phyloP scores from a whole-genome alignment of 805 yeast species.

The Metschnikowia lochheadii region DNA sequence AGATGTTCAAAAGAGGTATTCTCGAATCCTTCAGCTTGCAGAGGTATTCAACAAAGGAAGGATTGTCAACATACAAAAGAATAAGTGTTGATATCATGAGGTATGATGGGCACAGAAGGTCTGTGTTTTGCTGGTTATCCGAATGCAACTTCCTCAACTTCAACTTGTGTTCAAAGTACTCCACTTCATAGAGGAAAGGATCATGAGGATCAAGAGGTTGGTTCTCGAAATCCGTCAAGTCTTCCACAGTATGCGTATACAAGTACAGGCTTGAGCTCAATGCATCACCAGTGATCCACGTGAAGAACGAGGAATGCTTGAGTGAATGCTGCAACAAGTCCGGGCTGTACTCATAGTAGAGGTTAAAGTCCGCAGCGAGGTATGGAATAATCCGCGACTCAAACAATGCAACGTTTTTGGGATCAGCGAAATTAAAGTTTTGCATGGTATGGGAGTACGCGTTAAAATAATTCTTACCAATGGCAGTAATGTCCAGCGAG shows the following conservation, averaged over 20 bases:
- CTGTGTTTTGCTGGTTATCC: not conserved
- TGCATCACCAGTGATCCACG: slow-evolving; percentile 17
- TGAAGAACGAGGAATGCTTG: slow-evolving; percentile 14
- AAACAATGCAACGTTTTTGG: not conserved
- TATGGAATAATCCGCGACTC: slow-evolving; percentile 21
- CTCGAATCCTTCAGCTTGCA: not conserved
- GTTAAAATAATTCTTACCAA: slow-evolving; percentile 20
- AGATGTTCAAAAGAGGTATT: slow-evolving; percentile 20
- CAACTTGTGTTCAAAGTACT: slow-evolving; percentile 13
- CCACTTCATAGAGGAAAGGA: slow-evolving; percentile 19
- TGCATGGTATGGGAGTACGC: slow-evolving; percentile 17
- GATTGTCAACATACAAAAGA: slow-evolving; percentile 9
- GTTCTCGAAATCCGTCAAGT: slow-evolving; percentile 15
- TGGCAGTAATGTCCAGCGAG: slow-evolving; percentile 29
- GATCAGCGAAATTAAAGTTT: slow-evolving; percentile 14
- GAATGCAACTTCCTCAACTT: slow-evolving; percentile 5
- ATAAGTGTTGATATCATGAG: slow-evolving; percentile 11
- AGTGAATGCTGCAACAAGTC: slow-evolving; percentile 12
- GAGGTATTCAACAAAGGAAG: slow-evolving; percentile 8
- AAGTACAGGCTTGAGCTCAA: slow-evolving; percentile 12
- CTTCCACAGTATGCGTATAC: slow-evolving; percentile 16
- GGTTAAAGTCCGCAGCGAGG: slow-evolving; percentile 22
- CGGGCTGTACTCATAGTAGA: slow-evolving; percentile 19
- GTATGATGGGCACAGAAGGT: slow-evolving; percentile 11
- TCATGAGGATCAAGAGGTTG: slow-evolving; percentile 14